Evolutionary conservation across 2,329 filamentous ascomycete species (phyloP).

Genomic region (Cladosporium oxysporum): DNA sequence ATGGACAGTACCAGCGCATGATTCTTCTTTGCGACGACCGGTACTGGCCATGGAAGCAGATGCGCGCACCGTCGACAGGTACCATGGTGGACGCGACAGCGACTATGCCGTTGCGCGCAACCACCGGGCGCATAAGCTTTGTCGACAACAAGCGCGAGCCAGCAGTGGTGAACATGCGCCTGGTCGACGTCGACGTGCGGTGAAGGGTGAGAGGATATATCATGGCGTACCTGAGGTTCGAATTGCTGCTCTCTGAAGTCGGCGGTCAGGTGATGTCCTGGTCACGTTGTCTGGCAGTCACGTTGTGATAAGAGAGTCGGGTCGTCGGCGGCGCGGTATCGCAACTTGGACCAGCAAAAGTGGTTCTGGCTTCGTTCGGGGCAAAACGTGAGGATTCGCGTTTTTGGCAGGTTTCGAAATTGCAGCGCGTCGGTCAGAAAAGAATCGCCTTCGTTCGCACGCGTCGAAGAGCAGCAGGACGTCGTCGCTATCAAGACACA

Average conservation of each 20-base stretch:
- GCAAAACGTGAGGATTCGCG: not conserved
- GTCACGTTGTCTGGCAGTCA: constrained; percentile 18
- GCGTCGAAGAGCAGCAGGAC: constrained; percentile 10
- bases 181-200: not conserved
- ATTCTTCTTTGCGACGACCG: not conserved
- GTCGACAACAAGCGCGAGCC: not conserved
- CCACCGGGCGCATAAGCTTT: constrained; percentile 5
- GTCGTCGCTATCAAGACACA: constrained; percentile 17
- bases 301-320: constrained; percentile 9
- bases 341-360: not conserved
- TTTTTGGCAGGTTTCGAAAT: not conserved
- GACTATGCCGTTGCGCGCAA: constrained; percentile 4
- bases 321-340: constrained; percentile 3
- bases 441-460: not conserved
- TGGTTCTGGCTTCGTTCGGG: not conserved
- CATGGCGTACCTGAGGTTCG: constrained; percentile 16
- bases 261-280: constrained; percentile 16
- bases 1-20: not conserved
- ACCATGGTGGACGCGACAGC: not conserved
- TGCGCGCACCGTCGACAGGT: not conserved
- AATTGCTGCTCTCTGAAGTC: not conserved
- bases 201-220: not conserved
- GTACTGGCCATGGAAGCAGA: not conserved
- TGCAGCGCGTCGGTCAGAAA: constrained; percentile 3
- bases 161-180: not conserved